Conservation (phyloP, 805 yeast genomes). For the Candida dajiaensis region DNA sequence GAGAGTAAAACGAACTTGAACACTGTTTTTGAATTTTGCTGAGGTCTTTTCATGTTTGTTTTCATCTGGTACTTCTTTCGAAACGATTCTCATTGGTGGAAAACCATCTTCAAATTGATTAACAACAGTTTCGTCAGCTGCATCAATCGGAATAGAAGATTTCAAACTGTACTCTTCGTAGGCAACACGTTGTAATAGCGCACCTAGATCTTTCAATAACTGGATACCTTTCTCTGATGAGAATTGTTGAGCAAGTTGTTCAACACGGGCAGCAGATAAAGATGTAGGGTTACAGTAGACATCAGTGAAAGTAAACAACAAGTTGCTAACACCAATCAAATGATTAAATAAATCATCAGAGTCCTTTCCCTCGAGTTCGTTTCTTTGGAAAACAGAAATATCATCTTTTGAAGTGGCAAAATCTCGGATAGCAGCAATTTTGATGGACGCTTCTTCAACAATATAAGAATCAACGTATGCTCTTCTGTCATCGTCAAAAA, state of each 20-base stretch:
- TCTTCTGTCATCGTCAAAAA: slow-evolving; percentile 49
- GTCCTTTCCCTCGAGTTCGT: slow-evolving; percentile 11
- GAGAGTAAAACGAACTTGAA: slow-evolving; percentile 47
- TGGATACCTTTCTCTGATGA: slow-evolving; percentile 36
- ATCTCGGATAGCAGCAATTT: slow-evolving; percentile 25
- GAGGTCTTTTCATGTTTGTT: slow-evolving; percentile 39
- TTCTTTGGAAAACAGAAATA: slow-evolving; percentile 23
- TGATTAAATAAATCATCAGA: slow-evolving; percentile 23
- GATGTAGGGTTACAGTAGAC: slow-evolving; percentile 50
- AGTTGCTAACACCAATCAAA: slow-evolving; percentile 32
- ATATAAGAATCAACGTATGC: slow-evolving; percentile 37
- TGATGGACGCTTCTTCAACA: slow-evolving; percentile 27
- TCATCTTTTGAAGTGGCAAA: slow-evolving; percentile 21
- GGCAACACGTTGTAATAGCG: slow-evolving; percentile 43
- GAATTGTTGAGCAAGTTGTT: slow-evolving; percentile 34
- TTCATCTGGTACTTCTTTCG: slow-evolving; percentile 33
- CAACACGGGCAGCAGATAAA: slow-evolving; percentile 32
- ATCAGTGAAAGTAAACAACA: slow-evolving; percentile 48
- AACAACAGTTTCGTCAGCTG: slow-evolving; percentile 38
- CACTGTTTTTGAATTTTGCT: slow-evolving; percentile 57
- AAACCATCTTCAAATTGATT: slow-evolving; percentile 25
- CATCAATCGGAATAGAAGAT: slow-evolving; percentile 39
- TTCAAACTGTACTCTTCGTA: slow-evolving; percentile 55
- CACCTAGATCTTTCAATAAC: slow-evolving; percentile 36
- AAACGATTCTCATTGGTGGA: slow-evolving; percentile 38